phyloP scores from a whole-genome alignment of 2,329 filamentous ascomycete species.

The Curvularia sp. region DNA sequence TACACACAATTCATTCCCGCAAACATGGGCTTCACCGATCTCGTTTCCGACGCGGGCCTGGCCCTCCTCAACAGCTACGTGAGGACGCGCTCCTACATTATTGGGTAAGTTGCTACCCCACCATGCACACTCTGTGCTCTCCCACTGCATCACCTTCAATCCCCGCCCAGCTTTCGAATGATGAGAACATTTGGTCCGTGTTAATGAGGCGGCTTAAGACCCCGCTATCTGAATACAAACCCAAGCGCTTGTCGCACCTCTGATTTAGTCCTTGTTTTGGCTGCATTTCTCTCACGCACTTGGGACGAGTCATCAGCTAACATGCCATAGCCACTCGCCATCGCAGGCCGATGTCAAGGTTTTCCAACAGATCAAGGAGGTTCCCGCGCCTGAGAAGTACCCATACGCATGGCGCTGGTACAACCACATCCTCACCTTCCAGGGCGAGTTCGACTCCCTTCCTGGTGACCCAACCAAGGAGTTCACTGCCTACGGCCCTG shows the following conservation, averaged over 20 bases:
- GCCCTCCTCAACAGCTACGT: conserved; percentile 76
- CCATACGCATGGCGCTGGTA: conserved; percentile 97
- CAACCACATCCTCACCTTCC: conserved; percentile 95
- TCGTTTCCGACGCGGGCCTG: conserved; percentile 70
- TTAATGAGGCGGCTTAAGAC: conserved; percentile 95
- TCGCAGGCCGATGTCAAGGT: conserved; percentile 95
- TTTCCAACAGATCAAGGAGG: conserved; percentile 84
- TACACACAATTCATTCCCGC: conserved; percentile 24
- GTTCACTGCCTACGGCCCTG: conserved; percentile 90
- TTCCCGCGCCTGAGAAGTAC: conserved; percentile 84
- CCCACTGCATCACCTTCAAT: conserved; percentile 25
- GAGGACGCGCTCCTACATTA: conserved; percentile 79
- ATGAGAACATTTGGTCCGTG: conserved; percentile 95
- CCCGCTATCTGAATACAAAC: conserved; percentile 79
- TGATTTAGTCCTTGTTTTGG: conserved; percentile 54
- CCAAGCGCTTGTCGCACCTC: conserved; percentile 80
- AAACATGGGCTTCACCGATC: conserved; percentile 74
- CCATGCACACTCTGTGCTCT: conserved; percentile 28
- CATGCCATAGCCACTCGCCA: conserved; percentile 64
- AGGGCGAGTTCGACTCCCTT: conserved; percentile 89
- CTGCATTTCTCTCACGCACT: conserved; percentile 17
- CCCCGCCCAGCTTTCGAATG: conserved; percentile 58
- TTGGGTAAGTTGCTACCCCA: conserved; percentile 70
- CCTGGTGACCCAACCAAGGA: conserved; percentile 89
- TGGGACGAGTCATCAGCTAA: conserved; percentile 34